Evolutionary conservation across 129 eudicot species (phyloP).

Genomic region (Chrysanthemum makinoi): DNA sequence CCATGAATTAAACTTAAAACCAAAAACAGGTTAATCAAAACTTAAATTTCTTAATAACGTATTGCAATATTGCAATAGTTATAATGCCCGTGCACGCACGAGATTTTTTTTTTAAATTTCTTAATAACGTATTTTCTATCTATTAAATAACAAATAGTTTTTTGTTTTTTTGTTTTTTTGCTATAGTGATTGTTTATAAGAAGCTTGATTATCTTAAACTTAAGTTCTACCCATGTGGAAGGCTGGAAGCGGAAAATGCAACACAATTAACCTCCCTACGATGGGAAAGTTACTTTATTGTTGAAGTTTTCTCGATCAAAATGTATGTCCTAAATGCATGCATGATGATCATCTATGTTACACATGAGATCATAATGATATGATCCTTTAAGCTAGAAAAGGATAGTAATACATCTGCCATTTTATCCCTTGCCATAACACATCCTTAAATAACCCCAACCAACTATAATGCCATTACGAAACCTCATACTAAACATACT

Average conservation of each 20-base stretch:
- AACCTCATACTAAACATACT: too few relatives aligned
- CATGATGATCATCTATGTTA: neutral
- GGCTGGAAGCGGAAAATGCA: slow-evolving; percentile 63
- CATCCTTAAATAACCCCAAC: slow-evolving; percentile 33
- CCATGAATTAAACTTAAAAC: too few relatives aligned
- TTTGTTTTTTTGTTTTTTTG: too few relatives aligned
- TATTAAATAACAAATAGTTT: too few relatives aligned
- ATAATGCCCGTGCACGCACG: too few relatives aligned
- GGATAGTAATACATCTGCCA: slow-evolving; percentile 53
- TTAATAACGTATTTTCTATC: too few relatives aligned
- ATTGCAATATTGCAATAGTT: too few relatives aligned
- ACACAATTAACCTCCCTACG: slow-evolving; percentile 93
- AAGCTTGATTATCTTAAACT: slow-evolving; percentile 2
- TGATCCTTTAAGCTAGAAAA: neutral
- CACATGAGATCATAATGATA: neutral
- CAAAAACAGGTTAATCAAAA: too few relatives aligned
- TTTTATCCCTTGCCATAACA: slow-evolving; percentile 83
- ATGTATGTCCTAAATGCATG: slow-evolving; percentile 58
- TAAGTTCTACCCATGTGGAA: slow-evolving; percentile 88
- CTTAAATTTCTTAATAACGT: too few relatives aligned
- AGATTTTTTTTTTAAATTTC: too few relatives aligned
- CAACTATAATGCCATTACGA: neutral
- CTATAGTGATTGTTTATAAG: too few relatives aligned
- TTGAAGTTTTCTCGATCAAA: slow-evolving; percentile 74
- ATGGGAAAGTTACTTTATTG: slow-evolving; percentile 76